Base-by-base conservation (phyloP, 2,329 filamentous ascomycete species). In the Trichoderma aggressivum region DNA sequence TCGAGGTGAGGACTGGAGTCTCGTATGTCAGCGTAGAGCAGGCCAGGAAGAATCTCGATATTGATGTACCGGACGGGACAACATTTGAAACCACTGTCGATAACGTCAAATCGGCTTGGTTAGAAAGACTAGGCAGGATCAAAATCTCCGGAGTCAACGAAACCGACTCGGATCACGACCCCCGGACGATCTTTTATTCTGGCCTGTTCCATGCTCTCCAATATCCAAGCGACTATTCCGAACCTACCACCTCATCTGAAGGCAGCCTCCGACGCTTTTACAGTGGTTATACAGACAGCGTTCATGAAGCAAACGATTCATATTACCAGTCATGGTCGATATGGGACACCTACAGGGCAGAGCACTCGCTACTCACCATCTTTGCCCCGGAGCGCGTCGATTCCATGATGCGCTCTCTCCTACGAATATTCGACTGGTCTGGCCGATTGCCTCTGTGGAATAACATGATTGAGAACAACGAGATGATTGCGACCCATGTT, bases 321-420 rank as follows among this genome's bases (percentile, higher is more conserved):
- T 86, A 85, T 74, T 85, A 85, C 71, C 84, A 85, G 72, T 85
- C 82, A 0, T 86, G 84, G 84, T 84, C 82, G 1, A 84, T 85
- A 63, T 85, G 84, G 84, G 84, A 85, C 67, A 86, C 84, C 0
- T 86, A 84, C 73, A 78, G 84, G 5, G 84, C 83, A 1, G 83
- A 85, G 68, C 83, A 85, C 70, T 83, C 82, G 0, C 76, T 85
- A 0, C 74, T 85, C 0, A 82, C 84, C 0, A 71, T 85, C 0
- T 84, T 85, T 62, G 83, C 83, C 0, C 84, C 84, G 0, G 83
- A 85, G 65, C 78, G 82, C 21, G 82, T 85, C 18, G 82, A 84
- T 61, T 77, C 79, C 39, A 85, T 85, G 83, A 85, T 85, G 81
- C 78, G 83, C 7, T 80, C 81, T 0, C 78, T 86, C 12, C 74